A percentile compares a stretch with the other conserved stretches of the same genome.
Conservation (phyloP, 2,329 filamentous ascomycete species). For the Paecilomyces niveus region DNA sequence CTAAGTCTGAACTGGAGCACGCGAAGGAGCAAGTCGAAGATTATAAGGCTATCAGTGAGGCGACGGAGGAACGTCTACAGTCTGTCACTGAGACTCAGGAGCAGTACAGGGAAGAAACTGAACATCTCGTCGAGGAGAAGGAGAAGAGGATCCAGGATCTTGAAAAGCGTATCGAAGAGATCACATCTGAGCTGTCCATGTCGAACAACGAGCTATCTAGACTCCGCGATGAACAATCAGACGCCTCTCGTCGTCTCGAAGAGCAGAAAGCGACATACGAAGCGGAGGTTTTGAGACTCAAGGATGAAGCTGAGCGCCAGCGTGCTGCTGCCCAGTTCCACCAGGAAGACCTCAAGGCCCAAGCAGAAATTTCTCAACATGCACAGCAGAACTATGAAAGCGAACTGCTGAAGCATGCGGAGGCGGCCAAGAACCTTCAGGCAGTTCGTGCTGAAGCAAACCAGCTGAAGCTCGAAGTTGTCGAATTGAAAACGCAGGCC, state of each 20-base stretch:
- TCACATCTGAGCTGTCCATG: conserved; percentile 71
- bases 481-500: conserved; percentile 68
- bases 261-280: conserved; percentile 78
- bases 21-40: conserved; percentile 75
- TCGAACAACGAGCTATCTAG: conserved; percentile 77
- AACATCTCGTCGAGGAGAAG: conserved; percentile 67
- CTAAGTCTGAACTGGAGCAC: conserved; percentile 71
- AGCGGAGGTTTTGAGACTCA: conserved; percentile 70
- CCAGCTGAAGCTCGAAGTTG: conserved; percentile 69
- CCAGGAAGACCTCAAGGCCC: conserved; percentile 83
- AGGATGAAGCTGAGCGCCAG: conserved; percentile 75
- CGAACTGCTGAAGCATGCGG: conserved; percentile 89
- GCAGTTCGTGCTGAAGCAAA: conserved; percentile 73
- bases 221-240: conserved; percentile 72
- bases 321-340: conserved; percentile 74
- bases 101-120: conserved; percentile 81
- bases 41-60: conserved; percentile 81
- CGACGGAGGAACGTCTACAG: conserved; percentile 78
- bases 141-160: conserved; percentile 73
- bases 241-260: conserved; percentile 62
- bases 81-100: conserved; percentile 74
- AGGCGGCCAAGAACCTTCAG: conserved; percentile 82
- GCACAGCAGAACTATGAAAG: conserved; percentile 94
- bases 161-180: conserved; percentile 73
- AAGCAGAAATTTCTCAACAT: conserved; percentile 86